Evolutionary conservation across 495 filamentous ascomycete genomes (phyloP).

Genomic region (Poronia punctata): DNA sequence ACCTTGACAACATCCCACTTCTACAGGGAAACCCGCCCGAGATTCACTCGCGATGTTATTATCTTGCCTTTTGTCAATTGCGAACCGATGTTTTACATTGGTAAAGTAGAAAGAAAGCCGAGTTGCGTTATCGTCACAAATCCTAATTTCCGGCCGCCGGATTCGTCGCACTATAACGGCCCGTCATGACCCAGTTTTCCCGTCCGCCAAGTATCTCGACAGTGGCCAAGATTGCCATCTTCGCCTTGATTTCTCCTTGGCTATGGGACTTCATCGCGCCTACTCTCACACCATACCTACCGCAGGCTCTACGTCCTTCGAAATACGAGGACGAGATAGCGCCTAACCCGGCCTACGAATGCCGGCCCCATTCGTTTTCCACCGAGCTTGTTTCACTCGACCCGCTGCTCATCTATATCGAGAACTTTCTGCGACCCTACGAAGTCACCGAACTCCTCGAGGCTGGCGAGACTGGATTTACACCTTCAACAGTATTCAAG

Average conservation of each 20-base stretch:
- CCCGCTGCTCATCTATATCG: conserved; percentile 42
- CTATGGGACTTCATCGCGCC: conserved; percentile 3
- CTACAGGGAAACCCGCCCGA: neutral
- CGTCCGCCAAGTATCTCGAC: conserved; percentile 7
- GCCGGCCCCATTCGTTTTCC: conserved; percentile 6
- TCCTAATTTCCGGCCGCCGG: no score
- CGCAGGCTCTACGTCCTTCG: conserved; percentile 1
- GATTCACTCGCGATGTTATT: neutral
- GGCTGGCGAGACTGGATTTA: conserved; percentile 32
- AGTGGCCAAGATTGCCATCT: conserved; percentile 3
- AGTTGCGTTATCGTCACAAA: no score
- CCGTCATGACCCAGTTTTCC: conserved; percentile 3
- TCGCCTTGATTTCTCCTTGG: conserved; percentile 8
- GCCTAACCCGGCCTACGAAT: conserved; percentile 5
- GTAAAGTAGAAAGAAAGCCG: no score
- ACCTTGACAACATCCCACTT: conserved; percentile 1
- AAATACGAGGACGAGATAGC: neutral
- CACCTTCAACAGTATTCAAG: conserved; percentile 35
- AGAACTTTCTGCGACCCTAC: conserved; percentile 28
- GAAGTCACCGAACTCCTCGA: conserved; percentile 33
- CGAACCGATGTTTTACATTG: neutral
- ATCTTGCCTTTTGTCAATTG: neutral
- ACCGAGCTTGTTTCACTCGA: conserved; percentile 22
- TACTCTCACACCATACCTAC: conserved; percentile 6
- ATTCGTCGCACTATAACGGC: neutral